Evolutionary conservation across 2,329 filamentous ascomycete species (phyloP).

Genomic region (Diplodia intermedia): DNA sequence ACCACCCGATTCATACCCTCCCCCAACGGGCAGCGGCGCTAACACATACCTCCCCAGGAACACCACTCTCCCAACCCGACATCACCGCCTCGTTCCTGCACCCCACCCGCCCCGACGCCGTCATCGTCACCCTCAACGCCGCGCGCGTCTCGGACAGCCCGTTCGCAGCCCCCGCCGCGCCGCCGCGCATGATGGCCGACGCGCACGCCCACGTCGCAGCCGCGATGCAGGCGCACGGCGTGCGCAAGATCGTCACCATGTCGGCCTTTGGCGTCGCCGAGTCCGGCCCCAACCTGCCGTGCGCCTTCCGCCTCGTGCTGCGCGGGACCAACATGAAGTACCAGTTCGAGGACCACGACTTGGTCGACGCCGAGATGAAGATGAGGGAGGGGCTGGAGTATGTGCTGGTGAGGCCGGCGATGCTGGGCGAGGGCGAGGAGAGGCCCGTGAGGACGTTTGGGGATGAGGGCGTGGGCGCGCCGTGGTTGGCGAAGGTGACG

Average conservation of each 20-base stretch:
- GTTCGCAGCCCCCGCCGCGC: slow-evolving; percentile 55
- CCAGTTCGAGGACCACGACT: slow-evolving; percentile 58
- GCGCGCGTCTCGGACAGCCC: slow-evolving; percentile 56
- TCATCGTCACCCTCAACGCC: slow-evolving; percentile 60
- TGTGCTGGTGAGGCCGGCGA: slow-evolving; percentile 56
- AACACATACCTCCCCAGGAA: background rate
- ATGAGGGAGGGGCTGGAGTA: slow-evolving; percentile 44
- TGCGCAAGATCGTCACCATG: slow-evolving; percentile 57
- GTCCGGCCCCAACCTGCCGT: slow-evolving; percentile 54
- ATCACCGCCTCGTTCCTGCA: slow-evolving; percentile 48
- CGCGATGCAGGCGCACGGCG: slow-evolving; percentile 48
- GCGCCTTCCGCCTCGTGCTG: slow-evolving; percentile 55
- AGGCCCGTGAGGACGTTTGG: slow-evolving; percentile 50
- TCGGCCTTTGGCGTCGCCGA: slow-evolving; percentile 59
- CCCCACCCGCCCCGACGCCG: slow-evolving; percentile 41
- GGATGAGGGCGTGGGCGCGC: slow-evolving; percentile 53
- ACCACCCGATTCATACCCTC: background rate
- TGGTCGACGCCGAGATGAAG: slow-evolving; percentile 54
- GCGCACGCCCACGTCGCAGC: slow-evolving; percentile 49
- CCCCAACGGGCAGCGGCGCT: background rate
- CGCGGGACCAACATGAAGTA: slow-evolving; percentile 55
- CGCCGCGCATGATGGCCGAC: slow-evolving; percentile 57
- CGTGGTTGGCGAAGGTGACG: slow-evolving; percentile 50
- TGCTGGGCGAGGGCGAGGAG: slow-evolving; percentile 52
- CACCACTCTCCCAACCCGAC: slow-evolving; percentile 47